A percentile compares a stretch with the other conserved stretches of the same genome.
phyloP scores from a whole-genome alignment of 352 stramenopile genomes.

The Globisporangium carolinianum region DNA sequence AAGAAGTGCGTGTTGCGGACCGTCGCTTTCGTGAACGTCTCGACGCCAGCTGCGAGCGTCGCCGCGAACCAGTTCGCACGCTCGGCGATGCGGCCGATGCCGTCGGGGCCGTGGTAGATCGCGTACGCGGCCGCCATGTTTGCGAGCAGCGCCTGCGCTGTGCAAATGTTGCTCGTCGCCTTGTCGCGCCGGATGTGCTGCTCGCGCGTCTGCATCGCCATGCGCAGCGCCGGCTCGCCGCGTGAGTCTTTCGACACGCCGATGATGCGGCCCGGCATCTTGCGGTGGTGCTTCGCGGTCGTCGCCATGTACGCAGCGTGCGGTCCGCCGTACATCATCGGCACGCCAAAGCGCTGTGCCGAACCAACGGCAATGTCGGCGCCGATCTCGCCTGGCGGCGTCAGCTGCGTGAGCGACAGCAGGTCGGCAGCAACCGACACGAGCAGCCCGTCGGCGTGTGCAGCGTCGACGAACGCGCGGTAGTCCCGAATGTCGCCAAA shows the following conservation, averaged over 20 bases:
- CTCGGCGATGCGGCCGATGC: conserved; percentile 90
- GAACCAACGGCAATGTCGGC: conserved; percentile 98
- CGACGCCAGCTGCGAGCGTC: conserved; percentile 87
- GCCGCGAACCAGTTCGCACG: conserved; percentile 91
- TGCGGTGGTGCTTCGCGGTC: conserved; percentile 94
- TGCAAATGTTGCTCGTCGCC: conserved; percentile 99
- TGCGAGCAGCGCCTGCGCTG: conserved; percentile 96
- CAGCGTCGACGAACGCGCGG: conserved; percentile 81
- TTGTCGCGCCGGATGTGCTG: conserved; percentile 99
- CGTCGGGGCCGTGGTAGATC: conserved; percentile 98
- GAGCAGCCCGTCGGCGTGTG: conserved; percentile 85
- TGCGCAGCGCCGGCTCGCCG: conserved; percentile 94
- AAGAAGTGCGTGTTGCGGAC: conserved; percentile 89
- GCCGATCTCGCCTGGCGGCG: conserved; percentile 91
- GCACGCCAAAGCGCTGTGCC: conserved; percentile 98
- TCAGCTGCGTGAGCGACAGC: conserved; percentile 93
- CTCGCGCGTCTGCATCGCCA: conserved; percentile 99
- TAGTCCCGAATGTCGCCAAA: conserved; percentile 94
- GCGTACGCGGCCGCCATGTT: conserved; percentile 98
- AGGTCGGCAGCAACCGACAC: conserved; percentile 97
- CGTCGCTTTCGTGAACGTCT: conserved; percentile 61
- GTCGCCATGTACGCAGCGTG: conserved; percentile 97
- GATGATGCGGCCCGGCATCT: conserved; percentile 98
- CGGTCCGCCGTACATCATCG: conserved; percentile 98
- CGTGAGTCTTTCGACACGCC: conserved; percentile 95